Conservation (phyloP, 352 stramenopile genomes). For the Globisporangium mamillatum region DNA sequence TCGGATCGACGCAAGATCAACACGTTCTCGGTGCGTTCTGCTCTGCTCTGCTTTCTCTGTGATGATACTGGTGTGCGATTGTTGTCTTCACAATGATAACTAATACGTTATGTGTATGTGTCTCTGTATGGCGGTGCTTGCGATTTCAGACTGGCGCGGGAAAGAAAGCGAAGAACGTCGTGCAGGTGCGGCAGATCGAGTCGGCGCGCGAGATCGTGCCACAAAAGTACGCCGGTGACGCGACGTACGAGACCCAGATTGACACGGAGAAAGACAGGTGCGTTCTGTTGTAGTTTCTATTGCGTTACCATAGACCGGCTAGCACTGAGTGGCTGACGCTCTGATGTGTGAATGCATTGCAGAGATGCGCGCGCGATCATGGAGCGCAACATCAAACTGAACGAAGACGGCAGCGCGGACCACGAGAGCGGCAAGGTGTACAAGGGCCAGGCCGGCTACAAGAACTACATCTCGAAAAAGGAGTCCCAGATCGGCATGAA, state of each 20-base stretch:
- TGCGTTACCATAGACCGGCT: no score
- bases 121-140: background rate
- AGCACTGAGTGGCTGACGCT: background rate
- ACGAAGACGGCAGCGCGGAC: slow-evolving; percentile 66
- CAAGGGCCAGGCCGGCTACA: slow-evolving; percentile 78
- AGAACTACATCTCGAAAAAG: slow-evolving; percentile 88
- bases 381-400: slow-evolving; percentile 75
- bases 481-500: slow-evolving; percentile 86
- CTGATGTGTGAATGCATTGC: background rate
- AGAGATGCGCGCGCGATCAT: slow-evolving; percentile 77
- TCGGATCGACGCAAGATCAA: slow-evolving; percentile 44
- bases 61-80: background rate
- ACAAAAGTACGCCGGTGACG: slow-evolving; percentile 75
- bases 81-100: no score
- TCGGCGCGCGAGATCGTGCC: slow-evolving; percentile 76
- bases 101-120: background rate
- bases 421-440: slow-evolving; percentile 77
- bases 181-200: slow-evolving; percentile 56
- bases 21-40: slow-evolving; percentile 47
- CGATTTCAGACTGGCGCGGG: slow-evolving; percentile 36
- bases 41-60: background rate
- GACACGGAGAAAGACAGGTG: slow-evolving; percentile 74
- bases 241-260: slow-evolving; percentile 83
- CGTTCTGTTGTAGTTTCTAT: slow-evolving; percentile 15
- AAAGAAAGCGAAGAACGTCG: slow-evolving; percentile 62